Conservation (phyloP, 441 rosid species). For the Sinapis alba region DNA sequence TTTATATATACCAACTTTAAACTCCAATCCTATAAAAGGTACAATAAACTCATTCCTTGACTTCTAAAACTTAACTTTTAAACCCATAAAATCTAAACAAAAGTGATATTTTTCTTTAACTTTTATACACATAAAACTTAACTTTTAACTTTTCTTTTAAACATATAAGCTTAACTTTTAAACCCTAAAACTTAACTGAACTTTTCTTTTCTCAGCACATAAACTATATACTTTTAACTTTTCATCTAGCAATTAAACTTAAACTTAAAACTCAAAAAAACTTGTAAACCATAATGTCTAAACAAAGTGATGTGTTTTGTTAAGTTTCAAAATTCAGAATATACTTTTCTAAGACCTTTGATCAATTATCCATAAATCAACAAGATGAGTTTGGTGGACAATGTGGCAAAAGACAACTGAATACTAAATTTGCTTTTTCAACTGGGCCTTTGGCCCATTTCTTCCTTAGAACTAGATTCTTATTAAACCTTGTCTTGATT, state of each 20-base stretch:
- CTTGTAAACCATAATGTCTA: not conserved
- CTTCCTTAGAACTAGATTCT: not conserved
- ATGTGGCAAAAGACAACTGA: not conserved
- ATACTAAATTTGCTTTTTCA: not conserved
- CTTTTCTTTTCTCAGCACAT: not conserved
- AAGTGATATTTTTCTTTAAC: too few species aligned
- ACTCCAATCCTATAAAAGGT: not conserved
- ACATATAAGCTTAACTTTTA: not conserved
- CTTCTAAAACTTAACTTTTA: too few species aligned
- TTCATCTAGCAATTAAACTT: too few species aligned
- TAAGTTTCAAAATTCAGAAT: not conserved
- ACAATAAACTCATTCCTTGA: not conserved
- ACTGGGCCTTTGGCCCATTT: slow-evolving; percentile 9
- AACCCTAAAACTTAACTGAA: not conserved
- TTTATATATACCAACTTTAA: not conserved
- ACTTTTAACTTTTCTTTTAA: not conserved
- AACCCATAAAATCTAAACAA: too few species aligned
- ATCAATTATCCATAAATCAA: not conserved
- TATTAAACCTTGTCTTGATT: not conserved
- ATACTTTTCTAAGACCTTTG: not conserved
- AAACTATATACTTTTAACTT: not conserved
- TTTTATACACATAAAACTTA: not conserved
- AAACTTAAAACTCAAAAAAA: not conserved
- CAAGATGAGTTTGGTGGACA: not conserved
- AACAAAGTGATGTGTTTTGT: not conserved